A percentile compares a stretch with the other conserved stretches of the same genome.
phyloP scores from a whole-genome alignment of 1,139 yeast species.

The Lipomyces yarrowii region DNA sequence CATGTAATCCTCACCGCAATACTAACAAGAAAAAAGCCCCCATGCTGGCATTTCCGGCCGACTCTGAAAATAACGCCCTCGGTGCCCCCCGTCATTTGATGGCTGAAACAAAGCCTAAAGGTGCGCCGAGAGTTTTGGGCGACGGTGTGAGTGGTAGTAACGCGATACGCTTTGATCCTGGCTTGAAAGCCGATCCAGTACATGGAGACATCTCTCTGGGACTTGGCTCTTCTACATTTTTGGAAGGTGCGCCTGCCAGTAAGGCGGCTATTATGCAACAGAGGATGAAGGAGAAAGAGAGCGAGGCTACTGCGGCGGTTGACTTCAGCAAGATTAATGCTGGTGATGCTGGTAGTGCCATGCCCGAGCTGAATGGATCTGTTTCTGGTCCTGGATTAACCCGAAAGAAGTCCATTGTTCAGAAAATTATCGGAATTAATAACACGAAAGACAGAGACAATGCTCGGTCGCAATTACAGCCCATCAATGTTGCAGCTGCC shows the following conservation, averaged over 20 bases:
- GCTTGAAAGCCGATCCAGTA: slow-evolving; percentile 65
- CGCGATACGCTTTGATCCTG: slow-evolving; percentile 58
- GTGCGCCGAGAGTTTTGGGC: slow-evolving; percentile 7
- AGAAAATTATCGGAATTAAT: slow-evolving; percentile 28
- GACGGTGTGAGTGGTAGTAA: slow-evolving; percentile 25
- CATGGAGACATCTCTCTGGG: slow-evolving; percentile 89
- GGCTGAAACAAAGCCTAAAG: slow-evolving; percentile 16
- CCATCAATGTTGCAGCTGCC: slow-evolving; percentile 14
- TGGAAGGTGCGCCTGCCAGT: slow-evolving; percentile 97
- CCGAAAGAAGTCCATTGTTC: slow-evolving; percentile 32
- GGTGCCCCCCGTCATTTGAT: slow-evolving; percentile 21
- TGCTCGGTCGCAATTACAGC: slow-evolving; percentile 7
- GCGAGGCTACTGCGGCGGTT: slow-evolving; percentile 2
- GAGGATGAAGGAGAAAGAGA: slow-evolving; percentile 6
- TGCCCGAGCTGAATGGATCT: neutral
- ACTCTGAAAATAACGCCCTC: slow-evolving; percentile 85
- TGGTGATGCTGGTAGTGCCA: neutral
- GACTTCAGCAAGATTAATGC: slow-evolving; percentile 17
- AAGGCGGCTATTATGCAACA: slow-evolving; percentile 45
- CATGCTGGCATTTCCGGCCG: slow-evolving; percentile 90
- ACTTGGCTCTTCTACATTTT: slow-evolving; percentile 83
- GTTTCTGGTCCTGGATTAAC: slow-evolving; percentile 15
- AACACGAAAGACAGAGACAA: neutral
- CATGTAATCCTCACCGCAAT: slow-evolving; percentile 95
- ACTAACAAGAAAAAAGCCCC: slow-evolving; percentile 78